Evolutionary conservation across 768 basidiomycete species (phyloP), one percentile per base, ranked within the genome.

Genomic region (Sporobolomyces roseus): DNA sequence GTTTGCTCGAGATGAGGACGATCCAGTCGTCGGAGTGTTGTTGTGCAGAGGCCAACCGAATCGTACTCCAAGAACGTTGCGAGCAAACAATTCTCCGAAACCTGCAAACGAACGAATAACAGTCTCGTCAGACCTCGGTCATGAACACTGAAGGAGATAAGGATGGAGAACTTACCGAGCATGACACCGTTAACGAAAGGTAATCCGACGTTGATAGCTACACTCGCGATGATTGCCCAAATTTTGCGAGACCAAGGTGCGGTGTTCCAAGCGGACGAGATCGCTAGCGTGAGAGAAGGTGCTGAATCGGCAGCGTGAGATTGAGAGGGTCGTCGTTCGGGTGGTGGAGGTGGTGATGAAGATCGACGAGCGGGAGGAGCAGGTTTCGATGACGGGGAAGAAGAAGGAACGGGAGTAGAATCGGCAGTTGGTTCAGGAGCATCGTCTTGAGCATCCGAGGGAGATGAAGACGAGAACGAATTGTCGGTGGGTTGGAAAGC

Each of bases 131-230:
- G 23, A 9, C n/a, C 17, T 41, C 17, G 38, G 17, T 41, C 38
- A 41, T 9, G 17, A 9, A 41, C 10, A 41, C 45, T 14, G 45
- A 41, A 13, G 13, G 23, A 13, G 13, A 6, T 6, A 21, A 46
- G 36, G 12, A 23, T 17, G 35, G 52, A 27, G 46, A 27, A 65
- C 75, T 41, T 30, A 76, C 91, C 91, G 58, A 93, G 85, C 91
- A 94, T 94, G 65, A 94, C 89, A 25, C 91, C 92, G 72, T 93
- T 94, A 13, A 94, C 84, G 78, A 94, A 94, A 0, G 91, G 91
- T 45, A 94, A 82, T 1, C 89, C 77, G 69, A 94, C 77, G 77
- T 94, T 93, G 77, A 94, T 89, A 32, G 88, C 88, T 17, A 77
- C 30, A 25, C 67, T 70, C 0, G 73, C 73, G 27, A 76, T 17